A percentile compares a stretch with the other conserved stretches of the same genome.
phyloP scores from a whole-genome alignment of 129 eudicot species.

The Escallonia herrerae region DNA sequence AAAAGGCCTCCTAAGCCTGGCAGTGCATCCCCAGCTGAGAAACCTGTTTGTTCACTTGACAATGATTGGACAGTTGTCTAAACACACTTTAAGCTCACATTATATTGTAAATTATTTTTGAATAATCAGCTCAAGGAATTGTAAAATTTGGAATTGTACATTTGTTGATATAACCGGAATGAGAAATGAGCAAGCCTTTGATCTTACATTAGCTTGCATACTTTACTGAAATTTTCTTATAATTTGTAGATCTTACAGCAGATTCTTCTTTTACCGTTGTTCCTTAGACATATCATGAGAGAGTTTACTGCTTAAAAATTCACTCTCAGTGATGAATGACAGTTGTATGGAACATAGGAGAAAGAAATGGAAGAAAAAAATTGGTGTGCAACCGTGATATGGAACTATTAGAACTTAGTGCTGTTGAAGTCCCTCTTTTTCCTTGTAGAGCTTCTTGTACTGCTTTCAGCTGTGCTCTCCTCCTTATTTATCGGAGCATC shows the following conservation, averaged over 20 bases:
- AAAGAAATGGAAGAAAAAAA: background rate
- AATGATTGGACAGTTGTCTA: slow-evolving; percentile 65
- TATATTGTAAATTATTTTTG: slow-evolving; percentile 35
- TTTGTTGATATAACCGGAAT: no score
- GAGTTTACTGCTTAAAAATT: background rate
- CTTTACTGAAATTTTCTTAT: background rate
- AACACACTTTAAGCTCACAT: slow-evolving; percentile 15
- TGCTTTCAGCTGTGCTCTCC: slow-evolving; percentile 7
- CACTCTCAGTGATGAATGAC: background rate
- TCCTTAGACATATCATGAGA: no score
- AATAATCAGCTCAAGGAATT: slow-evolving; percentile 21
- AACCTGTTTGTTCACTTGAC: slow-evolving; percentile 38
- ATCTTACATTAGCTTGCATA: no score
- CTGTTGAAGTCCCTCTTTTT: slow-evolving; percentile 15
- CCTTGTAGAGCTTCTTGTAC: background rate
- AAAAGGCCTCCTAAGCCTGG: slow-evolving; percentile 88
- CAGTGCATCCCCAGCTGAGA: slow-evolving; percentile 56
- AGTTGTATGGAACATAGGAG: slow-evolving; percentile 6
- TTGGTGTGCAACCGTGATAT: no score
- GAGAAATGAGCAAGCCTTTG: no score
- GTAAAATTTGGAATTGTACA: background rate
- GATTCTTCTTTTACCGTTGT: background rate
- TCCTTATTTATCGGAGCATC: slow-evolving; percentile 10
- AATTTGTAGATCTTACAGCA: background rate
- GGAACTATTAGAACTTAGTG: slow-evolving; percentile 3